Evolutionary conservation across 2,329 filamentous ascomycete genomes (phyloP).

Genomic region (Cercospora sesami): DNA sequence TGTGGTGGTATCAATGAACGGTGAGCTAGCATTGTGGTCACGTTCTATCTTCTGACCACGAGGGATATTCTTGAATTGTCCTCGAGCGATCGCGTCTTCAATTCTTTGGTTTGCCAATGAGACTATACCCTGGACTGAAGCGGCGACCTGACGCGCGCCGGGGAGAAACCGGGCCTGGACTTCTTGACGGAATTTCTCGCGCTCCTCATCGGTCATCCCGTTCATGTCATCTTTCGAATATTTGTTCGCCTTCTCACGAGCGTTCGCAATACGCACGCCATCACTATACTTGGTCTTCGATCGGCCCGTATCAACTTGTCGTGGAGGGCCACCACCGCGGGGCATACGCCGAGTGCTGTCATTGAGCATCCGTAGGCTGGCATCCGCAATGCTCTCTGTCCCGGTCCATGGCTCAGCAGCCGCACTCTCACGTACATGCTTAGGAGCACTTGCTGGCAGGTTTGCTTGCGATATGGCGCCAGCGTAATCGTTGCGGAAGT

Average conservation of each 20-base stretch:
- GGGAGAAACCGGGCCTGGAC: constrained; percentile 80
- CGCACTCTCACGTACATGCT: constrained; percentile 70
- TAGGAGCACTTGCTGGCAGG: constrained; percentile 57
- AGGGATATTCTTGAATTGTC: constrained; percentile 82
- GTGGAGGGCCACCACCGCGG: constrained; percentile 42
- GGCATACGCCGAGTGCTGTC: constrained; percentile 58
- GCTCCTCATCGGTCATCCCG: constrained; percentile 67
- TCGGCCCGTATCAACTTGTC: constrained; percentile 48
- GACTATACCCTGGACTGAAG: constrained; percentile 73
- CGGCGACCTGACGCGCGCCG: constrained; percentile 69
- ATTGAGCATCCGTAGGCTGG: constrained; percentile 74
- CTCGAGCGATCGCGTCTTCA: constrained; percentile 87
- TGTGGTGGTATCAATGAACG: constrained; percentile 93
- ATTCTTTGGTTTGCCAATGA: constrained; percentile 88
- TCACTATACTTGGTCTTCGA: constrained; percentile 43
- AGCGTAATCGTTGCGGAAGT: constrained; percentile 56
- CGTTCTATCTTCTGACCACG: constrained; percentile 76
- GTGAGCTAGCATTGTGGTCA: constrained; percentile 79
- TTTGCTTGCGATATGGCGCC: constrained; percentile 15
- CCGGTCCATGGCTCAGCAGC: constrained; percentile 74
- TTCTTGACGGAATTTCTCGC: constrained; percentile 68
- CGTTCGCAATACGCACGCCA: constrained; percentile 57
- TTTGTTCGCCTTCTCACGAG: constrained; percentile 58
- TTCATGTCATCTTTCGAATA: constrained; percentile 56
- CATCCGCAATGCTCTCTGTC: constrained; percentile 70